Conservation (phyloP, 495 filamentous ascomycete genomes). For the Neurospora cerealis region DNA sequence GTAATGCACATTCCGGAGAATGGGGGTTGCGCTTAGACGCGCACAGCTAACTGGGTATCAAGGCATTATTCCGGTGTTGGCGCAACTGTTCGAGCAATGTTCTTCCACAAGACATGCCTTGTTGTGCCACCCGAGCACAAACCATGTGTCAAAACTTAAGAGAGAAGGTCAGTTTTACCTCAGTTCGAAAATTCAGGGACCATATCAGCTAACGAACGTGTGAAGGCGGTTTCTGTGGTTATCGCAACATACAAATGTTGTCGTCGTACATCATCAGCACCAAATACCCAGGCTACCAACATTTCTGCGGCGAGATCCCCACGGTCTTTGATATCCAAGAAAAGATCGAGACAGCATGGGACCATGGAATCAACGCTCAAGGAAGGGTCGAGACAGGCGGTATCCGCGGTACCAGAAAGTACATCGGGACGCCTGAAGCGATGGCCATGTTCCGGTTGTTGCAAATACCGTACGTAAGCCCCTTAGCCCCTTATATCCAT, state of each 20-base stretch:
- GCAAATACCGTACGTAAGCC: constrained; percentile 55
- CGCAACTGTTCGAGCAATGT: constrained; percentile 61
- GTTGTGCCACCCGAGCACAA: constrained; percentile 64
- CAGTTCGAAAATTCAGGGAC: neutral
- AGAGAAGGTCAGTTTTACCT: constrained; percentile 42
- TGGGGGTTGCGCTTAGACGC: constrained; percentile 30
- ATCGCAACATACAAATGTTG: constrained; percentile 94
- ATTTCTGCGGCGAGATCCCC: constrained; percentile 55
- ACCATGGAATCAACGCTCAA: constrained; percentile 64
- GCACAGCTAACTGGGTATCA: constrained; percentile 16
- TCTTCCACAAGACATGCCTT: constrained; percentile 56
- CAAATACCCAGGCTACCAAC: constrained; percentile 43
- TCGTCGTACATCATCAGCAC: constrained; percentile 63
- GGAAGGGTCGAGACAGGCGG: constrained; percentile 79
- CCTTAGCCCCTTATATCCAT: constrained; percentile 24
- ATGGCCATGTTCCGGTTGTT: constrained; percentile 67
- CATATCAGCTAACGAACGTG: neutral
- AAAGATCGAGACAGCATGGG: constrained; percentile 84
- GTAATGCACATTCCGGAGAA: constrained; percentile 32
- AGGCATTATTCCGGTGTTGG: constrained; percentile 66
- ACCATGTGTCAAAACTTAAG: constrained; percentile 72
- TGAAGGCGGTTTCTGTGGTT: constrained; percentile 86
- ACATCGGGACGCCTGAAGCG: constrained; percentile 91
- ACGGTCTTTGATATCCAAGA: constrained; percentile 80
- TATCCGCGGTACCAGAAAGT: constrained; percentile 80